Base-by-base conservation (phyloP, 371 early-diverging fungal species). In the Mortierella sp. region DNA sequence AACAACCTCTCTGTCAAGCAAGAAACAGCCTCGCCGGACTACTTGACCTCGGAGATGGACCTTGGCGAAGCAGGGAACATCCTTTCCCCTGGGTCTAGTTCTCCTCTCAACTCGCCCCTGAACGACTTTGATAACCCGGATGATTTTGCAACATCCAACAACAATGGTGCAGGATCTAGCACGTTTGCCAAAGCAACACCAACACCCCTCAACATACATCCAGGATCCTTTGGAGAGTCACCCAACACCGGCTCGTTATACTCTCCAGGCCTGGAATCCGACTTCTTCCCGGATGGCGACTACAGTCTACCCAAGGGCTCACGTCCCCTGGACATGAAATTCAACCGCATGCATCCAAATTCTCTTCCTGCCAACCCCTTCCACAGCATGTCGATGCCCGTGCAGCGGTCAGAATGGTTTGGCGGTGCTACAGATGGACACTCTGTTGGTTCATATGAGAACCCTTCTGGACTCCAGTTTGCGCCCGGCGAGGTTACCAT, bases 321-420 rank as follows among this genome's bases (percentile, higher is more conserved):
- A 1, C 45, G 76, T 0, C 44, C 69, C 3, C 51, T 76, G 27
- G 76, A 76, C 41, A 68, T 76, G 69, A 68, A 68, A 60, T 68
- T 68, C 57, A 65, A 64, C 22, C 74, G 74, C 17, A 67, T 73
- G 63, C 70, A 70, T 22, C 63, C 48, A 9, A 57, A 57, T 6
- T 72, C 72, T 12, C 37, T 66, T 24, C 72, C 72, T 10, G 54
- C 43, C 39, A 65, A 71, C 40, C 67, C 67, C 7, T 68, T 68
- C 41, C 69, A 76, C 47, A 68, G 69, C 62, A 76, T 76, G 76
- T 76, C 76, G 19, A 76, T 76, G 76, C 76, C 76, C 13, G 76
- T 68, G 19, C 76, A 56, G 8, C 55, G 76, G 13, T 76, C 76
- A 22, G 69, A 76, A 54, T 76, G 76, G 76, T 76, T 76, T 40